Evolutionary conservation across 352 stramenopile species (phyloP).

Genomic region (Elongisporangium prolatum): DNA sequence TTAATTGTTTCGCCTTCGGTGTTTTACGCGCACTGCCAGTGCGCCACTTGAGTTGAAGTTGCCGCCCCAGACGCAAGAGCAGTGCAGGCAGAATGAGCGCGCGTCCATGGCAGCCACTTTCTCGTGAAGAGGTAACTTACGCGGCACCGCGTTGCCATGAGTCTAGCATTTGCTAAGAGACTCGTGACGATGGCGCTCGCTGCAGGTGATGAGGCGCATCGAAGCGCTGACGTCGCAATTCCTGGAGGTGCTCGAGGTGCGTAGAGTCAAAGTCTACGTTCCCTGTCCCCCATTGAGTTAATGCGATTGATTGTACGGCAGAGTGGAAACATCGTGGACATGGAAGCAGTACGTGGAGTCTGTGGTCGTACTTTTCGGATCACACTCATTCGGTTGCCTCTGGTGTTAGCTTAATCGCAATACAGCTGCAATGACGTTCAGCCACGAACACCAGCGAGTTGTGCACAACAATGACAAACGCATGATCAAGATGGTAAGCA

Average conservation of each 20-base stretch:
- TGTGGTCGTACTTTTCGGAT: conserved; percentile 5
- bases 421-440: conserved; percentile 51
- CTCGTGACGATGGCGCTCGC: neutral
- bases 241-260: conserved; percentile 42
- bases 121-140: conserved; percentile 37
- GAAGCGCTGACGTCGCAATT: conserved; percentile 55
- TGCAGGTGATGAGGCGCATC: conserved; percentile 55
- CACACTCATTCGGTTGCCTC: neutral
- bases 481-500: conserved; percentile 50
- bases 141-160: neutral
- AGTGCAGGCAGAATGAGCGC: conserved; percentile 7
- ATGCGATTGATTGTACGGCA: conserved; percentile 7
- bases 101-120: conserved; percentile 6
- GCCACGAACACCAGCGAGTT: conserved; percentile 43
- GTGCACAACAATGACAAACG: conserved; percentile 53
- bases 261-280: too few species aligned
- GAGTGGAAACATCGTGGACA: conserved; percentile 39
- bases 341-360: conserved; percentile 44
- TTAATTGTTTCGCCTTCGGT: conserved; percentile 21
- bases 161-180: neutral
- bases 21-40: conserved; percentile 8
- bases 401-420: conserved; percentile 48
- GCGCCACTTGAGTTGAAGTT: conserved; percentile 32
- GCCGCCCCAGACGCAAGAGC: conserved; percentile 4
- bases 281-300: too few species aligned